Evolutionary conservation across 345 rosid genomes (phyloP), one percentile per base, ranked within the genome.

Genomic region (Eucalyptus virginea): DNA sequence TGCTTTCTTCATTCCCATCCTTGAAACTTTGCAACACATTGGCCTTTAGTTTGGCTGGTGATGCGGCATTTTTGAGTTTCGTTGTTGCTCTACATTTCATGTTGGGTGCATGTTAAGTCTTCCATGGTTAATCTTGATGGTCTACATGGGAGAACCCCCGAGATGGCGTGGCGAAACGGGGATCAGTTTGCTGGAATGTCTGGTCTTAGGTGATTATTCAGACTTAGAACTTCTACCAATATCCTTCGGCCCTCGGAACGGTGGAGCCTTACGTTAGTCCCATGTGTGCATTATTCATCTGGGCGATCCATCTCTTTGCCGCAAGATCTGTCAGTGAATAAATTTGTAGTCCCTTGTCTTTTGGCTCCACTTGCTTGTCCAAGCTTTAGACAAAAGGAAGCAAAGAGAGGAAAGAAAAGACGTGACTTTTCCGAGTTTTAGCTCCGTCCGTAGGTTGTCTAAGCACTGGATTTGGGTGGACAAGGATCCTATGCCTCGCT

Each of bases 161-260:
- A 69, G 44, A 69, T 9, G 24, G 13, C 4, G 0, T 9, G 24
- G 13, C 4, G 0, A 9, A 18, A 69, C 8, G 44, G 44, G 13
- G 21, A 34, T 34, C 81, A 37, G 40, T 16, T 69, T 34, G 26
- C 45, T 2, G 83, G 45, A 37, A 11, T 7, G 28, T 77, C 83
- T 37, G 47, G 15, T 37, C 83, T 37, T 40, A 11, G 47, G 83
- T 21, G 83, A 21, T 77, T 37, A 21, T 77, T 77, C 42, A 40
- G 83, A 37, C 58, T 37, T 6, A 6, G 83, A 23, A 77, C 83
- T 77, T 77, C 12, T 37, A 11, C 83, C 83, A 21, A 21, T 21
- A 19, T 21, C 47, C 47, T 77, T 77, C 1, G 24, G 47, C 12
- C 9, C 42, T 40, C 32, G 42, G 42, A 17, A 69, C n/a, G n/a